These are phyloP conservation scores for Venturia nashicola DNA, from an alignment of 2,329 filamentous ascomycete species.

Conservation along the genomic window DNA sequence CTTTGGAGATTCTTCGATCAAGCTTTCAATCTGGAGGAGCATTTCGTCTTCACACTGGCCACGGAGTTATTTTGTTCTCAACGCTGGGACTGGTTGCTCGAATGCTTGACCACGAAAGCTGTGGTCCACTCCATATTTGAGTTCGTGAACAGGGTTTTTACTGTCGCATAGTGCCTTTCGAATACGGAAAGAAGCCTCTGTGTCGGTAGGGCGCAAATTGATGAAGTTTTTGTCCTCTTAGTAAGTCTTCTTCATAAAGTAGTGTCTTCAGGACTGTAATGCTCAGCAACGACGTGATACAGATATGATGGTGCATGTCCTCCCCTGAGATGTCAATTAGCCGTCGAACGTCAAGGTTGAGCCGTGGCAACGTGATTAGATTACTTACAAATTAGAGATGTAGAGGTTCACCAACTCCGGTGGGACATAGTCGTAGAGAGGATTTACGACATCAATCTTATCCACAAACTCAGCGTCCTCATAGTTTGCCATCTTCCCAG, in stretches of 20 bases:
- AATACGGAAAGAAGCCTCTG: background rate
- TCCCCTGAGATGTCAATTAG: conserved; percentile 33
- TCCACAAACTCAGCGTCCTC: conserved; percentile 70
- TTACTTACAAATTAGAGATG: conserved; percentile 68
- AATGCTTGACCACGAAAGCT: background rate
- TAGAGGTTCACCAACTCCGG: conserved; percentile 67
- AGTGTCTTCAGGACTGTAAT: conserved; percentile 63
- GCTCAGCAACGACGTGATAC: conserved; percentile 61
- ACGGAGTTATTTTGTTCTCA: background rate
- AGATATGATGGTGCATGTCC: conserved; percentile 59
- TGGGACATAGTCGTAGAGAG: conserved; percentile 71
- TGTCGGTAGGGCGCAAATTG: background rate
- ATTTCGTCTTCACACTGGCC: background rate
- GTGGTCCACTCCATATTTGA: background rate
- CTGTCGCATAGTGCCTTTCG: background rate
- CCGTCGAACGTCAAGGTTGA: conserved; percentile 15
- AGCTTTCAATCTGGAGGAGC: background rate
- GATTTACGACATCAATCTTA: conserved; percentile 64
- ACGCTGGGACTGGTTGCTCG: background rate
- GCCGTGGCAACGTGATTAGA: background rate
- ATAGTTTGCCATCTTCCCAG: conserved; percentile 63
- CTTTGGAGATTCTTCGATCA: background rate
- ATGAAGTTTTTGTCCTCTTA: background rate
- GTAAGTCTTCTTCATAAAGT: conserved; percentile 26
- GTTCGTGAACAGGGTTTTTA: background rate